phyloP scores from a whole-genome alignment of 73 alveolate species.

The Paramecium sonneborni region DNA sequence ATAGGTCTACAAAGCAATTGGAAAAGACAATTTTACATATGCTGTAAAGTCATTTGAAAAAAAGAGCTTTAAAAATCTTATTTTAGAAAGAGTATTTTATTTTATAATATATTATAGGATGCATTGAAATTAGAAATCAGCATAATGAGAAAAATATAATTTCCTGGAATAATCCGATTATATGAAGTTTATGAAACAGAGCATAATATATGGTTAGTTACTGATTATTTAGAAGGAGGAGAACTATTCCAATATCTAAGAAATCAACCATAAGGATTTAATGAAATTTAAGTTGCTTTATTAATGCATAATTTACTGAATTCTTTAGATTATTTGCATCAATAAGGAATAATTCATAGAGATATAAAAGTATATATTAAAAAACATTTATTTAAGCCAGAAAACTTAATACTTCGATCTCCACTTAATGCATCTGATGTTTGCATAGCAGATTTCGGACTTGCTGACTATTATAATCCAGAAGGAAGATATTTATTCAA shows the following conservation, averaged over 20 bases:
- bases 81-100: slow-evolving; percentile 18
- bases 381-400: slow-evolving; percentile 42
- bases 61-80: slow-evolving; percentile 34
- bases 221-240: slow-evolving; percentile 87
- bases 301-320: not conserved
- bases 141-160: slow-evolving; percentile 63
- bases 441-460: slow-evolving; percentile 64
- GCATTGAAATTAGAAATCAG: slow-evolving; percentile 23
- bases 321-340: slow-evolving; percentile 56
- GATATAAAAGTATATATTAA: slow-evolving; percentile 64
- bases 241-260: slow-evolving; percentile 77
- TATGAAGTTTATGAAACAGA: slow-evolving; percentile 87
- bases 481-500: slow-evolving; percentile 58
- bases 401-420: slow-evolving; percentile 10
- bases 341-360: slow-evolving; percentile 70
- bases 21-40: slow-evolving; percentile 27
- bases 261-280: slow-evolving; percentile 34
- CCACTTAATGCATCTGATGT: slow-evolving; percentile 29
- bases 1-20: slow-evolving; percentile 38
- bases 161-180: slow-evolving; percentile 88
- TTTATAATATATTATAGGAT: not conserved
- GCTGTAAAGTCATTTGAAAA: slow-evolving; percentile 62
- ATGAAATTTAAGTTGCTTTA: not conserved
- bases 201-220: slow-evolving; percentile 77
- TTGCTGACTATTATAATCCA: slow-evolving; percentile 54